A percentile compares a stretch with the other conserved stretches of the same genome.
Conservation (phyloP, 192 early-diverging fungal genomes). For the Jimgerdemannia lactiflua region DNA sequence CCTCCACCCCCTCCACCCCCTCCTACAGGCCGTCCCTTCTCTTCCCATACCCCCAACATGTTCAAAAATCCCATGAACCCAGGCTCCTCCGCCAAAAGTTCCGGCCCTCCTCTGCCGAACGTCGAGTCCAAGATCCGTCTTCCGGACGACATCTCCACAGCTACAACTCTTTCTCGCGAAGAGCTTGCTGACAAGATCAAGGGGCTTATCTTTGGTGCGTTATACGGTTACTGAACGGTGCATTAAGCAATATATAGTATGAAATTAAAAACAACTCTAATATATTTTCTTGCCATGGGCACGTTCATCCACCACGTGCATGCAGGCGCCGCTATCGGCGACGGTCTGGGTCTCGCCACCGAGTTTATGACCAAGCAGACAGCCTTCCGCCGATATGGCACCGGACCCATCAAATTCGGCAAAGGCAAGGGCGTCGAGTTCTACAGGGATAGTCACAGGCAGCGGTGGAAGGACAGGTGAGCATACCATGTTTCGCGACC, state of each 20-base stretch:
- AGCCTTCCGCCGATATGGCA: conserved; percentile 43
- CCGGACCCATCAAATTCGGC: conserved; percentile 60
- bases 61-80: background rate
- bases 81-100: background rate
- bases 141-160: background rate
- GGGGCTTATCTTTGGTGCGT: background rate
- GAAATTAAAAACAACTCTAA: too few relatives aligned
- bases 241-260: too few relatives aligned
- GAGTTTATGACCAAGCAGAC: conserved; percentile 76
- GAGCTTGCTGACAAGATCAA: background rate
- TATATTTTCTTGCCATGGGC: too few relatives aligned
- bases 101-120: background rate
- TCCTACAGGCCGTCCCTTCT: background rate
- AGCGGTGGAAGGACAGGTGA: conserved; percentile 34
- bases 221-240: too few relatives aligned
- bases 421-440: conserved; percentile 33
- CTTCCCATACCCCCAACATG: conserved; percentile 2
- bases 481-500: conserved; percentile 4
- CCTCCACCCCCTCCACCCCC: too few relatives aligned
- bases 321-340: conserved; percentile 53
- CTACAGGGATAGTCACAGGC: conserved; percentile 14
- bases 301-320: conserved; percentile 31
- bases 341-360: conserved; percentile 71
- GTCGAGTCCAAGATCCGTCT: background rate
- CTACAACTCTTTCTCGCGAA: background rate